These are phyloP conservation scores for Diaporthe vaccinii DNA, from an alignment of 2,329 filamentous ascomycete species.

Conservation along the genomic window DNA sequence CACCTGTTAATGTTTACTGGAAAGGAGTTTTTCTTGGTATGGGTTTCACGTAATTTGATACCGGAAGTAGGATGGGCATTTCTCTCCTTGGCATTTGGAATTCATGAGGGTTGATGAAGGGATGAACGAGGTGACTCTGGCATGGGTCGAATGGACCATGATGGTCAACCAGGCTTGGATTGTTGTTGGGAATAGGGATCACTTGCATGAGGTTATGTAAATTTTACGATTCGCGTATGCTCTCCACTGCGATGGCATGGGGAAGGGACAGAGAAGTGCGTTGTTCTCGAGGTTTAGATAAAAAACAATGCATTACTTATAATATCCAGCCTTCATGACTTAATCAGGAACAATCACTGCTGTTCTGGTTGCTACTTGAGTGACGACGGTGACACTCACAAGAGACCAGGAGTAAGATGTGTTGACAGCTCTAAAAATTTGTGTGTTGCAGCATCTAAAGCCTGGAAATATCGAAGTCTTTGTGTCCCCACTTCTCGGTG, in stretches of 20 bases:
- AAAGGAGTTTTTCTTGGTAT: conserved; percentile 4
- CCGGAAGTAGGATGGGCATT: conserved; percentile 13
- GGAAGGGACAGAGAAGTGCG: neutral
- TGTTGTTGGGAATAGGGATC: neutral
- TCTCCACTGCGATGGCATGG: conserved; percentile 1
- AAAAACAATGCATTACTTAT: conserved; percentile 32
- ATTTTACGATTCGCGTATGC: conserved; percentile 11
- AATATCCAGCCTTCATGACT: neutral
- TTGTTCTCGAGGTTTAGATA: conserved; percentile 27
- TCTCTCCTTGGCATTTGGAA: neutral
- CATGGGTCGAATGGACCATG: neutral
- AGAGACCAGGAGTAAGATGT: neutral
- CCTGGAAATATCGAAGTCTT: conserved; percentile 80
- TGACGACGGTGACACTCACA: neutral
- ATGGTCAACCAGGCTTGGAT: conserved; percentile 18
- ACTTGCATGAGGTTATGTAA: conserved; percentile 23
- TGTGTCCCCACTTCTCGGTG: conserved; percentile 98
- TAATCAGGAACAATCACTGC: neutral
- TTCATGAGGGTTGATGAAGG: neutral
- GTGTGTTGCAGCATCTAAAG: conserved; percentile 26
- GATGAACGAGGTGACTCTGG: neutral
- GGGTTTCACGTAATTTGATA: conserved; percentile 14
- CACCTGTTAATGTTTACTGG: conserved; percentile 4
- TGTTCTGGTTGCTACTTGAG: neutral
- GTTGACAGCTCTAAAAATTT: neutral